Percentiles rank a stretch among this genome's conserved stretches.
Evolutionary conservation across 495 filamentous ascomycete species (phyloP).

Genomic region (Penicillium fimorum): DNA sequence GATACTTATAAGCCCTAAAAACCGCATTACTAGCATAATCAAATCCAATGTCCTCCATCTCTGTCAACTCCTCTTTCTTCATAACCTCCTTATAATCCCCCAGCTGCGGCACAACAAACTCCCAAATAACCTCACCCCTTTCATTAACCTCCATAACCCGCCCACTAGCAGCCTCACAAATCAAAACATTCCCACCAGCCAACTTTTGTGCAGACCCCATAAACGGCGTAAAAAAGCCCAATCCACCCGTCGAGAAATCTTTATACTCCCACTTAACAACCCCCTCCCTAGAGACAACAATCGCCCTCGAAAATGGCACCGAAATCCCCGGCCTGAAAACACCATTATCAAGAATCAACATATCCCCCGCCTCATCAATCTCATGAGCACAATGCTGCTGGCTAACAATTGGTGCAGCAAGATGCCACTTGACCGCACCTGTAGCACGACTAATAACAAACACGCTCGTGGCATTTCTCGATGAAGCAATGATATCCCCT

Average conservation of each 20-base stretch:
- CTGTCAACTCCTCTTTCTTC: constrained; percentile 9
- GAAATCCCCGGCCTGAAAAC: constrained; percentile 40
- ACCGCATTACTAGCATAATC: constrained; percentile 24
- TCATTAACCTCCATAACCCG: constrained; percentile 53
- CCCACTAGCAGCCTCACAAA: constrained; percentile 48
- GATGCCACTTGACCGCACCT: constrained; percentile 41
- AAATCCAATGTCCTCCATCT: constrained; percentile 25
- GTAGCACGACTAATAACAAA: constrained; percentile 41
- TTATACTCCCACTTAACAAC: constrained; percentile 46
- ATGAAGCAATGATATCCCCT: constrained; percentile 45
- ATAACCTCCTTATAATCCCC: constrained; percentile 19
- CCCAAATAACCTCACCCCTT: constrained; percentile 28
- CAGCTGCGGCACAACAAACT: constrained; percentile 25
- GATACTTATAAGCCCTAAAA: constrained; percentile 27
- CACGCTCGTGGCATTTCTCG: constrained; percentile 41
- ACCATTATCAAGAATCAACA: constrained; percentile 50
- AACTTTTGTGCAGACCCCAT: constrained; percentile 49
- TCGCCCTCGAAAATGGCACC: constrained; percentile 42
- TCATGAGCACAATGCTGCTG: constrained; percentile 48
- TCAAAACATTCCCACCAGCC: constrained; percentile 39
- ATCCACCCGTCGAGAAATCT: constrained; percentile 37
- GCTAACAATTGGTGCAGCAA: constrained; percentile 37
- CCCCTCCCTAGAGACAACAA: constrained; percentile 36
- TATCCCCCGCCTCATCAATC: constrained; percentile 35
- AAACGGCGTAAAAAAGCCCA: constrained; percentile 50